Conservation (phyloP, 75 land plant species). For the Pseudotsuga menziesii region DNA sequence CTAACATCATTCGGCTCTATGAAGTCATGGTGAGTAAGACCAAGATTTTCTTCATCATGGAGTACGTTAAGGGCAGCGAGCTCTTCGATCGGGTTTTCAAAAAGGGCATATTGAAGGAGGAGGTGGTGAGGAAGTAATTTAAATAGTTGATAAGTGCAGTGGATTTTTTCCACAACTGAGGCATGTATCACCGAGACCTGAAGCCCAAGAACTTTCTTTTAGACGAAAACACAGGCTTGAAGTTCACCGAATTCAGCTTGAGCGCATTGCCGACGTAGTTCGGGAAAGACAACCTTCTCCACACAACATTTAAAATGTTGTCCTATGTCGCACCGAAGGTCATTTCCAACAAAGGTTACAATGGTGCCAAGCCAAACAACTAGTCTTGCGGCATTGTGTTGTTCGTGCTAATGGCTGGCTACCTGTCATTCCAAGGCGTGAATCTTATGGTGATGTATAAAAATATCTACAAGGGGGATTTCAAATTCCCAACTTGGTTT, state of each 20-base stretch:
- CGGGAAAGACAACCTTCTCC: constrained; percentile 51
- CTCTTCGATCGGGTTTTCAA: constrained; percentile 8
- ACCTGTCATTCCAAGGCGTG: constrained; percentile 3
- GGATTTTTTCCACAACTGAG: no score
- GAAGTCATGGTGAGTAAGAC: no score
- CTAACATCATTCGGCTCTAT: no score
- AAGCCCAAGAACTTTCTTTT: no score
- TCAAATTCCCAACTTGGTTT: constrained; percentile 40
- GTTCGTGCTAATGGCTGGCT: no score
- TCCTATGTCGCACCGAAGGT: no score
- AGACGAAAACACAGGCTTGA: constrained; percentile 43
- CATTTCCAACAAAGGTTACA: constrained; percentile 37
- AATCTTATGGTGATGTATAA: constrained; percentile 7
- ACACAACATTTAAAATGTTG: constrained; percentile 59
- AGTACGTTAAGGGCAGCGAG: no score
- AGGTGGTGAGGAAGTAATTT: constrained; percentile 49
- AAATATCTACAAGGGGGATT: constrained; percentile 38
- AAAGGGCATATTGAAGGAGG: constrained; percentile 28
- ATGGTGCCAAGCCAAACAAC: constrained; percentile 41
- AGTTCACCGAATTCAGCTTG: constrained; percentile 56
- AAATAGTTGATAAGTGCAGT: constrained; percentile 54
- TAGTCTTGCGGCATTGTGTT: constrained; percentile 54
- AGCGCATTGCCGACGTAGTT: constrained; percentile 43
- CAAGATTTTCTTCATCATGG: no score
- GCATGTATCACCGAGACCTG: no score